phyloP scores from a whole-genome alignment of 2,329 filamentous ascomycete species.

The Trichoderma guizhouense region DNA sequence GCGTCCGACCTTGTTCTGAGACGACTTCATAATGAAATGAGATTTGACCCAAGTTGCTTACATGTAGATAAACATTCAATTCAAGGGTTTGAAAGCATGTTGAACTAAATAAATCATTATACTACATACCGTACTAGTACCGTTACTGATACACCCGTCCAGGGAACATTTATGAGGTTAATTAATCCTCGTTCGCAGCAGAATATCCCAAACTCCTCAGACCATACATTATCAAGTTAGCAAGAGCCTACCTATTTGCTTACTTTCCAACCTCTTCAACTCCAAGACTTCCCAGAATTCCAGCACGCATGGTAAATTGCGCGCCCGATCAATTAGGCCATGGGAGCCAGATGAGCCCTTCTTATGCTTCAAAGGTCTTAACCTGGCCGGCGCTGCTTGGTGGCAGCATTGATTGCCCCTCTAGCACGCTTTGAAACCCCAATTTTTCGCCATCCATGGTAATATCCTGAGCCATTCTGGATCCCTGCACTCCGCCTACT shows the following conservation, averaged over 20 bases:
- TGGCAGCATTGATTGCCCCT: conserved; percentile 48
- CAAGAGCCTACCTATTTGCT: conserved; percentile 1
- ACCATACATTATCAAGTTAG: conserved; percentile 15
- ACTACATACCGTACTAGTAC: conserved; percentile 3
- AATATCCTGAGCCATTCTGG: conserved; percentile 46
- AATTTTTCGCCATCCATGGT: conserved; percentile 50
- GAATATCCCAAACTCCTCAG: conserved; percentile 14
- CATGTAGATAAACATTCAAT: neutral
- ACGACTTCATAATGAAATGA: neutral
- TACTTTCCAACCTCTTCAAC: conserved; percentile 6
- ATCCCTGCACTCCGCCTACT: conserved; percentile 48
- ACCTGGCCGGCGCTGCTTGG: conserved; percentile 53
- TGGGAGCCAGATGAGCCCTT: neutral
- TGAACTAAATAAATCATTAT: conserved; percentile 5
- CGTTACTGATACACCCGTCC: conserved; percentile 1
- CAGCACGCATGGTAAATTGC: neutral
- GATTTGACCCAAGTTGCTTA: neutral
- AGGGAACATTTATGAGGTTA: neutral
- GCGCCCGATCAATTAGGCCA: neutral
- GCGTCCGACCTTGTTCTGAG: neutral
- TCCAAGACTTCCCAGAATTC: neutral
- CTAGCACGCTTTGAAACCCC: conserved; percentile 48
- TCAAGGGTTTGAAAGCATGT: neutral
- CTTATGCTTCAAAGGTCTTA: conserved; percentile 56
- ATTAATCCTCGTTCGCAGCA: conserved; percentile 8